These are phyloP conservation scores for Orbilia ellipsospora DNA, from an alignment of 2,329 filamentous ascomycete species.

Conservation along the genomic window DNA sequence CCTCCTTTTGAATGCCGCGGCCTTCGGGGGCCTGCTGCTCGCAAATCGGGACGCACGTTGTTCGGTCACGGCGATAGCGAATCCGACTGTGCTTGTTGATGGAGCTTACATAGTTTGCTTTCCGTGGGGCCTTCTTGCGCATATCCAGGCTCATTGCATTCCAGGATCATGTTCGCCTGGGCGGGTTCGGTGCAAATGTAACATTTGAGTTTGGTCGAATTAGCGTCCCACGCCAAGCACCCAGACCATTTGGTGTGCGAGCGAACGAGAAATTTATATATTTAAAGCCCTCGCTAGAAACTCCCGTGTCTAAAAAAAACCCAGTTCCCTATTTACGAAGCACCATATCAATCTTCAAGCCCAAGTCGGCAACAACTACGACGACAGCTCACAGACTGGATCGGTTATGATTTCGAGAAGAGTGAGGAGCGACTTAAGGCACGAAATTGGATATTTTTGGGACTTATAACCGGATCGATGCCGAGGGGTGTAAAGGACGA, in stretches of 20 bases:
- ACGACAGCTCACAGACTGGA: slow-evolving; percentile 30
- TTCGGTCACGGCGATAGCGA: slow-evolving; percentile 48
- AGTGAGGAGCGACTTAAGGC: slow-evolving; percentile 52
- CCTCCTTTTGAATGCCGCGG: neutral
- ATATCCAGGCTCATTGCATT: no score
- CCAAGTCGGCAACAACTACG: slow-evolving; percentile 32
- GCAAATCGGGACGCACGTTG: slow-evolving; percentile 35
- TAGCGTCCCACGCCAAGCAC: neutral
- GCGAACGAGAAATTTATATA: slow-evolving; percentile 26
- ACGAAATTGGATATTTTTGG: slow-evolving; percentile 54
- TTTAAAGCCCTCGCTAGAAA: slow-evolving; percentile 35
- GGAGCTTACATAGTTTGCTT: slow-evolving; percentile 7
- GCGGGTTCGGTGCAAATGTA: no score
- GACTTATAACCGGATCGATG: slow-evolving; percentile 46
- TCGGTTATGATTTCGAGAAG: slow-evolving; percentile 55
- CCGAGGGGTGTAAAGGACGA: slow-evolving; percentile 56
- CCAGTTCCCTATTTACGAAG: slow-evolving; percentile 18
- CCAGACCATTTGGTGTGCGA: slow-evolving; percentile 17
- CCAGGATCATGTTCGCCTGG: no score
- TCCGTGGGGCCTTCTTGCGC: slow-evolving; percentile 11
- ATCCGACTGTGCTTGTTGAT: slow-evolving; percentile 19
- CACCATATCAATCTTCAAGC: slow-evolving; percentile 18
- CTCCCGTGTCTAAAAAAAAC: slow-evolving; percentile 41
- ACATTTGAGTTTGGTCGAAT: neutral
- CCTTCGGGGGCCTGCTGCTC: slow-evolving; percentile 12